Conservation (phyloP, 2,329 filamentous ascomycete genomes). For the Epichloe typhina region DNA sequence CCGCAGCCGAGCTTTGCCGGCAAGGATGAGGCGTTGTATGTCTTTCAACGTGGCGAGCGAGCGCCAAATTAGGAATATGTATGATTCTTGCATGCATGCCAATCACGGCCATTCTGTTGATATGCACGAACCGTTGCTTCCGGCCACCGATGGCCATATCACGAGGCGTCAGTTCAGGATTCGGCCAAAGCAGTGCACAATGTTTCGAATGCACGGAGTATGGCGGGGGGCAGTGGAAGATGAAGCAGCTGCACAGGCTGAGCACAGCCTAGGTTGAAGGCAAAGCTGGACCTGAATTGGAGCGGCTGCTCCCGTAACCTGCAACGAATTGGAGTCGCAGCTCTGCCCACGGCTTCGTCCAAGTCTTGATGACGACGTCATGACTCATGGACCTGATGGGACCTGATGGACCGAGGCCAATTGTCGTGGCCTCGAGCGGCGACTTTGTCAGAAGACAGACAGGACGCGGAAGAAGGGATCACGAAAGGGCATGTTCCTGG, state of each 20-base stretch:
- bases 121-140: no score
- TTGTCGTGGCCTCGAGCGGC: no score
- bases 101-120: no score
- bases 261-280: background rate
- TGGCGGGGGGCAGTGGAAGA: background rate
- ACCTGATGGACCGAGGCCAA: no score
- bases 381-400: no score
- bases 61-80: constrained; percentile 12
- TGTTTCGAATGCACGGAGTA: constrained; percentile 4
- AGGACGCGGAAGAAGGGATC: no score
- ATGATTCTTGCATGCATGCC: background rate
- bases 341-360: background rate
- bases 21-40: constrained; percentile 63
- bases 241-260: no score
- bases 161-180: background rate
- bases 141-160: background rate
- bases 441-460: no score
- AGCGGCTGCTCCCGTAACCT: background rate
- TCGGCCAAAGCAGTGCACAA: background rate
- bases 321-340: background rate
- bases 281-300: background rate
- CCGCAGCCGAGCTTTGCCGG: constrained; percentile 62
- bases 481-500: no score
- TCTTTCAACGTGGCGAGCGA: constrained; percentile 42
- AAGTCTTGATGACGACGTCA: no score